A percentile compares a stretch with the other conserved stretches of the same genome.
These are phyloP conservation scores for Pachyrhizus erosus DNA, from an alignment of 306 rosid species.

Conservation along the genomic window DNA sequence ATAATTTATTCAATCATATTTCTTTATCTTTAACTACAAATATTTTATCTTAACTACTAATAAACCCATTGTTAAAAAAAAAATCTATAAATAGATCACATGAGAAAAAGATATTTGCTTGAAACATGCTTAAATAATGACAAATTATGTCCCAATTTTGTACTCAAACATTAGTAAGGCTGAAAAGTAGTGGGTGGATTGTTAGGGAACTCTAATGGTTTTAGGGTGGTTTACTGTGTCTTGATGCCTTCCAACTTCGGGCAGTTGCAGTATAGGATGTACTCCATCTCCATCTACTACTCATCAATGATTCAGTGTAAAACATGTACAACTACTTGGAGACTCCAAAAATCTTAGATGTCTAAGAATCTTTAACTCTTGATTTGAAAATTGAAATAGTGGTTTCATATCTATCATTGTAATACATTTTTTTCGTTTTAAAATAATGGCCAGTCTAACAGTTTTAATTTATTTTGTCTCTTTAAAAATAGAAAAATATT, in stretches of 20 bases:
- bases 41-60: not conserved
- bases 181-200: not conserved
- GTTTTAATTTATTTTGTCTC: not conserved
- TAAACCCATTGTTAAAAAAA: no score
- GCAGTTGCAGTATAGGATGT: not conserved
- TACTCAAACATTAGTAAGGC: no score
- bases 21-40: no score
- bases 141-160: not conserved
- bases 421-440: no score
- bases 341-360: conserved; percentile 22
- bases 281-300: no score
- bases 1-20: no score
- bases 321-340: not conserved
- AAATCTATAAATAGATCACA: no score
- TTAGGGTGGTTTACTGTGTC: not conserved
- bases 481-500: no score
- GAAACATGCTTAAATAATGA: not conserved
- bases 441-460: not conserved
- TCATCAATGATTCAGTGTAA: no score
- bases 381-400: not conserved
- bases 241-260: conserved; percentile 32
- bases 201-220: not conserved
- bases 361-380: conserved; percentile 33
- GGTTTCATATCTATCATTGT: no score
- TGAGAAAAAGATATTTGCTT: not conserved